Percentiles rank a stretch among this genome's conserved stretches.
Conservation (phyloP, 2,329 filamentous ascomycete genomes). For the Fusarium metavorans region DNA sequence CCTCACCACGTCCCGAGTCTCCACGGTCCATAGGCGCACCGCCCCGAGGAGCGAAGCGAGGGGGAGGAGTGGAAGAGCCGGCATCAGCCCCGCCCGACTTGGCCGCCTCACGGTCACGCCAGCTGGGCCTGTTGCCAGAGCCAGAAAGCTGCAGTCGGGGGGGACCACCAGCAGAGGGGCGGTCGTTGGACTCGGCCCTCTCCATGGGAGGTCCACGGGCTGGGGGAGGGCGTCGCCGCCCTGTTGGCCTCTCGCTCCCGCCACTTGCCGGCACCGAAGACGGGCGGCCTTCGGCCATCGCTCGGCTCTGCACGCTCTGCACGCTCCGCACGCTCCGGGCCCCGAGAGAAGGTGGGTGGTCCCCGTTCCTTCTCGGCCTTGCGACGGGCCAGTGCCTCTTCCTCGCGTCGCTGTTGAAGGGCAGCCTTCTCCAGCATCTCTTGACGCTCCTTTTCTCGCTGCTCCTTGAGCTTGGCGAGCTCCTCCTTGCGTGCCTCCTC, state of each 20-base stretch:
- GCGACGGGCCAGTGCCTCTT: conserved; percentile 84
- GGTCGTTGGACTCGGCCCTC: conserved; percentile 62
- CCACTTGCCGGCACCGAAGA: conserved; percentile 56
- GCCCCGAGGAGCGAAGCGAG: conserved; percentile 53
- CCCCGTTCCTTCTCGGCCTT: conserved; percentile 72
- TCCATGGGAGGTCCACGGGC: conserved; percentile 52
- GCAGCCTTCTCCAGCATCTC: conserved; percentile 74
- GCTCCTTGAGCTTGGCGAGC: conserved; percentile 74
- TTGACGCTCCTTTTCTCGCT: conserved; percentile 75
- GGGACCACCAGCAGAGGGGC: conserved; percentile 59
- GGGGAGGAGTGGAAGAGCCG: conserved; percentile 49
- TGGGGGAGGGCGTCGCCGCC: conserved; percentile 47
- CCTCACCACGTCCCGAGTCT: conserved; percentile 56
- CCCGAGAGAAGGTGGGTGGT: conserved; percentile 38
- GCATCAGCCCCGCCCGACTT: conserved; percentile 56
- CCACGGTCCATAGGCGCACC: conserved; percentile 58
- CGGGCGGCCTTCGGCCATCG: conserved; percentile 49
- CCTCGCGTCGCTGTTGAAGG: conserved; percentile 84
- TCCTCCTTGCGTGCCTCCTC: conserved; percentile 82
- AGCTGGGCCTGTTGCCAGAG: conserved; percentile 70
- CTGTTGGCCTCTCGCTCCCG: conserved; percentile 53
- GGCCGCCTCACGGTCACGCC: conserved; percentile 79
- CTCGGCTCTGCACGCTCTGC: conserved; percentile 44
- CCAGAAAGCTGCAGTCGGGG: conserved; percentile 70
- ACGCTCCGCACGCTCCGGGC: conserved; percentile 44